phyloP scores from a whole-genome alignment of 805 yeast species.

The Hanseniaspora pseudoguilliermondii region DNA sequence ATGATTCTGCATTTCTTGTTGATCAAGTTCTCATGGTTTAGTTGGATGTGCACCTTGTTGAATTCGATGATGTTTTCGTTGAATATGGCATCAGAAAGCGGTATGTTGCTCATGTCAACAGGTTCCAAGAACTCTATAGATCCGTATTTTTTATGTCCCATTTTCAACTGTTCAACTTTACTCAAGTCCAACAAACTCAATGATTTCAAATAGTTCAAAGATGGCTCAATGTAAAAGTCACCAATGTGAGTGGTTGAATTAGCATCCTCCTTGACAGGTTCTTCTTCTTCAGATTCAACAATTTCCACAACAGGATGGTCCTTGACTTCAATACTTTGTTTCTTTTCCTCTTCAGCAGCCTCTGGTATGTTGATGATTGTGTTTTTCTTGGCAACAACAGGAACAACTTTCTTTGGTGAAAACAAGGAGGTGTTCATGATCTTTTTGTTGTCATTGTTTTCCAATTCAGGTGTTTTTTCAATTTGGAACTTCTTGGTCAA shows the following conservation, averaged over 20 bases:
- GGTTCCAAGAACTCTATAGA: conserved; percentile 63
- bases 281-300: not conserved
- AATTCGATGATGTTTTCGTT: conserved; percentile 57
- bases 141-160: conserved; percentile 70
- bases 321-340: not conserved
- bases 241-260: conserved; percentile 41
- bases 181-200: conserved; percentile 54
- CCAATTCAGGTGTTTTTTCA: conserved; percentile 11
- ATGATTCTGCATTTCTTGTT: conserved; percentile 65
- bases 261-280: conserved; percentile 26
- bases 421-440: not conserved
- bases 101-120: conserved; percentile 64
- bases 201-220: conserved; percentile 46
- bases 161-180: conserved; percentile 46
- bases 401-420: conserved; percentile 8
- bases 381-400: conserved; percentile 2
- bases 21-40: conserved; percentile 58
- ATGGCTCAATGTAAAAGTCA: conserved; percentile 83
- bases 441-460: not conserved
- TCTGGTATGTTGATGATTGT: conserved; percentile 10
- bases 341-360: not conserved
- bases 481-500: conserved; percentile 8
- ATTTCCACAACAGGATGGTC: not conserved
- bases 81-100: conserved; percentile 53
- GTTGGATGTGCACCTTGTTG: conserved; percentile 45